These are phyloP conservation scores for Boletellus deceptivus DNA, from an alignment of 1,284 basidiomycete genomes.

Conservation along the genomic window DNA sequence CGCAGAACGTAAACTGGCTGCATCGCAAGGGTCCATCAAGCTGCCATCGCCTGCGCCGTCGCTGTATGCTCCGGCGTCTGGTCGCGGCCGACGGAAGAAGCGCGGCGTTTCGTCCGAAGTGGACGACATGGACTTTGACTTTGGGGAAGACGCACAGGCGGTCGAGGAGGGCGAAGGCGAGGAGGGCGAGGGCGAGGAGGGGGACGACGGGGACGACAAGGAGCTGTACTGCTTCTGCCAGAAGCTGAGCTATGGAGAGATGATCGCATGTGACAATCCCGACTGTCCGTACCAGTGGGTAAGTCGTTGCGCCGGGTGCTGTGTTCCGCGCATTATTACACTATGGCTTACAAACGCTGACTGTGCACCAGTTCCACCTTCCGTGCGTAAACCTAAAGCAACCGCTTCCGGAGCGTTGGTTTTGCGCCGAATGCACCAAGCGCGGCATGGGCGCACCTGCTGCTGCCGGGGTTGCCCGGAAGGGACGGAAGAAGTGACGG, in stretches of 20 bases:
- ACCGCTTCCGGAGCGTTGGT: conserved; percentile 61
- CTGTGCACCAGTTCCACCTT: conserved; percentile 52
- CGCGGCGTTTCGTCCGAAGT: conserved; percentile 37
- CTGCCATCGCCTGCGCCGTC: conserved; percentile 39
- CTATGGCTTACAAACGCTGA: conserved; percentile 12
- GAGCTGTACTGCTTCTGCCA: conserved; percentile 66
- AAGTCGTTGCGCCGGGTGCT: conserved; percentile 29
- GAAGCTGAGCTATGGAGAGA: conserved; percentile 65
- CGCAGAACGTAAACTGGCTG: conserved; percentile 32
- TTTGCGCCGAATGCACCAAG: conserved; percentile 51
- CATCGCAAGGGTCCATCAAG: conserved; percentile 34
- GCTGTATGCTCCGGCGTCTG: conserved; percentile 25
- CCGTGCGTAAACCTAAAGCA: conserved; percentile 58
- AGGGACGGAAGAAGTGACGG: conserved; percentile 44
- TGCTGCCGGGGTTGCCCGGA: conserved; percentile 31
- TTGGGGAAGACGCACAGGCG: conserved; percentile 32
- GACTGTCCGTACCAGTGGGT: conserved; percentile 73
- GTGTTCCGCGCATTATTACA: conserved; percentile 4
- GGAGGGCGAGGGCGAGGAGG: conserved; percentile 48
- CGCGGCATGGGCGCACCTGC: conserved; percentile 32
- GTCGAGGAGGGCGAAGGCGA: conserved; percentile 45
- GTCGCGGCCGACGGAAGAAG: conserved; percentile 40
- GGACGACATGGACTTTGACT: conserved; percentile 35
- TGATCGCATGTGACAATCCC: conserved; percentile 72
- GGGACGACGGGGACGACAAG: conserved; percentile 51